These are phyloP conservation scores for Xylariales sp. DNA, from an alignment of 2,329 filamentous ascomycete genomes.

Conservation along the genomic window DNA sequence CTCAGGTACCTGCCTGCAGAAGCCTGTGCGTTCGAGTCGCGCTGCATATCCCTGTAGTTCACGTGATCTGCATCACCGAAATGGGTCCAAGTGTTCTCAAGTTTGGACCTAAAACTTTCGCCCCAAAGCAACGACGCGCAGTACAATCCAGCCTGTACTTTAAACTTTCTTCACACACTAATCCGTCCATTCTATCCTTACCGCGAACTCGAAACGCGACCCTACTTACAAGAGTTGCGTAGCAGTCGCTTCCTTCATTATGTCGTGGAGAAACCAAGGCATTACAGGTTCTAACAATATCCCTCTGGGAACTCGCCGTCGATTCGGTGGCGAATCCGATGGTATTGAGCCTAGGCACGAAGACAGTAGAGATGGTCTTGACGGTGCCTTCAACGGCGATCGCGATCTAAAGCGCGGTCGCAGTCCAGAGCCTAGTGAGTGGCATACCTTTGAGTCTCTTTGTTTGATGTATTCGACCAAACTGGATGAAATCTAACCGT, in stretches of 20 bases:
- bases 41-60: not conserved
- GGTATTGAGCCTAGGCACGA: conserved; percentile 50
- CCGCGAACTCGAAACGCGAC: not conserved
- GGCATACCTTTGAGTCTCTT: conserved; percentile 11
- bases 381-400: conserved; percentile 57
- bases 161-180: not conserved
- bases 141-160: not conserved
- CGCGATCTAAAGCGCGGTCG: conserved; percentile 84
- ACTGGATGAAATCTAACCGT: conserved; percentile 30
- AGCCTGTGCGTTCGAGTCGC: not conserved
- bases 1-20: too few species aligned
- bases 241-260: conserved; percentile 47
- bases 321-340: conserved; percentile 75
- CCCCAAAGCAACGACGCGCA: conserved; percentile 25
- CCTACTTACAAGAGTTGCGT: not conserved
- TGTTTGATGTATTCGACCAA: conserved; percentile 29
- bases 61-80: conserved; percentile 23
- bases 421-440: conserved; percentile 84
- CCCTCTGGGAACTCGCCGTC: conserved; percentile 84
- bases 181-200: not conserved
- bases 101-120: conserved; percentile 36
- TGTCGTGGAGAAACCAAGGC: conserved; percentile 79
- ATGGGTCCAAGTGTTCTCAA: conserved; percentile 23
- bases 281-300: conserved; percentile 99
- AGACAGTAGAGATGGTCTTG: conserved; percentile 40